Evolutionary conservation across 2,329 filamentous ascomycete genomes (phyloP), one percentile per base, ranked within the genome.

Genomic region (Xylaria sp.): DNA sequence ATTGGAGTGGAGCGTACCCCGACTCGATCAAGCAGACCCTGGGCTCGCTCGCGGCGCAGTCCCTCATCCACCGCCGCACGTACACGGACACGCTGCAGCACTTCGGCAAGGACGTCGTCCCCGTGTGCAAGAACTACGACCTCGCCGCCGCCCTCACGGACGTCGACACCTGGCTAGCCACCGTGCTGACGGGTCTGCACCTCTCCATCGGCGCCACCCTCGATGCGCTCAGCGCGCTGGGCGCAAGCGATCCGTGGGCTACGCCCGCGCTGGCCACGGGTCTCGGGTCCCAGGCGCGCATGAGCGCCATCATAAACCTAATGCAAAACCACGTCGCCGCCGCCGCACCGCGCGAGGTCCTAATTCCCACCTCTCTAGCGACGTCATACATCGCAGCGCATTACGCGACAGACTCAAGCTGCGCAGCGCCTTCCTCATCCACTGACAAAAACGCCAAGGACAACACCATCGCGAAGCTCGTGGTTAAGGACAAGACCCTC

Each of bases 241-340:
- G 74, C 11, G 25, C 51, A 9, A 67, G 70, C 53, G 77, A 78
- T 66, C 66, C 73, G 0, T 79, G 76, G 74, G 52, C 77, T 0
- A 68, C 76, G 2, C 72, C 75, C 1, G 67, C 70, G 0, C 70
- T 78, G 2, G 70, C 72, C 2, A 72, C 76, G 0, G 70, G 72
- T 14, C 64, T 78, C 15, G 77, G 76, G 35, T 66, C 76, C 9
- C 75, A 77, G 67, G 58, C 71, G 0, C 72, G 77, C 58, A 76
- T 75, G 70, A 68, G 69, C 0, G 77, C 72, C 51, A 70, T 78
- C 23, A 58, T 78, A 46, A 78, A 78, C 68, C 71, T 79, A 71
- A 79, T 79, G 76, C 76, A 77, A 66, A 70, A 71, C 57, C 75
- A 74, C 60, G 65, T 73, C 2, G 73, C 75, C 0, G 67, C 74